These are phyloP conservation scores for Hydnomerulius pinastri DNA, from an alignment of 768 basidiomycete species.

Conservation along the genomic window DNA sequence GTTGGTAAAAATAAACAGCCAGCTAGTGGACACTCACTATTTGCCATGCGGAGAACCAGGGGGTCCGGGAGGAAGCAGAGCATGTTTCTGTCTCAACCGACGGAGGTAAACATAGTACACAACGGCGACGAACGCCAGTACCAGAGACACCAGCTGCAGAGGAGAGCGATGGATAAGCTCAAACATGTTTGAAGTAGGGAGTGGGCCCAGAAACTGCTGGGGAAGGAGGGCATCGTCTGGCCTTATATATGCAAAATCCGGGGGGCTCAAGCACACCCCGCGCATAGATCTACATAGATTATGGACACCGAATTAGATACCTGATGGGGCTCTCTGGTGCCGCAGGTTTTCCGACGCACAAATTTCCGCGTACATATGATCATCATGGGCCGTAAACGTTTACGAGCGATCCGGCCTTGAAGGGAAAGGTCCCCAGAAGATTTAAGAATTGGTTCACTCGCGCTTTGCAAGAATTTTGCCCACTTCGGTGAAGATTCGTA, in stretches of 20 bases:
- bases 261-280: too few species aligned
- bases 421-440: too few species aligned
- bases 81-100: slow-evolving; percentile 7
- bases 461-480: too few species aligned
- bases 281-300: too few species aligned
- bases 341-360: too few species aligned
- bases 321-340: too few species aligned
- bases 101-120: slow-evolving; percentile 9
- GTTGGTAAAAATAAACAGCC: background rate
- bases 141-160: slow-evolving; percentile 1
- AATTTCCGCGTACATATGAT: too few species aligned
- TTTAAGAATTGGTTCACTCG: too few species aligned
- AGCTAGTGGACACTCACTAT: slow-evolving; percentile 10
- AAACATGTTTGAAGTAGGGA: background rate
- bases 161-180: background rate
- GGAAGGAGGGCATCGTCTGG: background rate
- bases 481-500: too few species aligned
- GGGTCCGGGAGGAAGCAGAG: slow-evolving; percentile 21
- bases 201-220: background rate
- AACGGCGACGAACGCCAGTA: background rate
- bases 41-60: slow-evolving; percentile 21
- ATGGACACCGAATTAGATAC: too few species aligned
- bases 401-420: too few species aligned
- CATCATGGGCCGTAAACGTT: too few species aligned
- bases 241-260: background rate